Percentiles rank a stretch among this genome's conserved stretches.
These are phyloP conservation scores for Acer negundo DNA, from an alignment of 345 rosid species.

Conservation along the genomic window DNA sequence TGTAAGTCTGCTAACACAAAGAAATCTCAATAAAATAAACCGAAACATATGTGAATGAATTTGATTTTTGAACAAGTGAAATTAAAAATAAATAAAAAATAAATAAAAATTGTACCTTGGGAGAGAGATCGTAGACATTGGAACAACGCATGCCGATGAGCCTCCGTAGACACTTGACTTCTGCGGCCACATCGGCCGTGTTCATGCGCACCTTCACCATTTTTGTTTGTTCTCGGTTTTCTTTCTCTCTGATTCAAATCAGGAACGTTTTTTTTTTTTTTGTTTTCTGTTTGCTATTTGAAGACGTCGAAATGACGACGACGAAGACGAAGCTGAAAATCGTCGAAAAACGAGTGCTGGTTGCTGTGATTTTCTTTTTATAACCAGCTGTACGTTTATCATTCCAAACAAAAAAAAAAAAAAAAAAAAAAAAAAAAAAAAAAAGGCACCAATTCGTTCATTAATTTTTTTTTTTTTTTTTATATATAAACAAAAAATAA, in stretches of 20 bases:
- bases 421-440: too few relatives aligned
- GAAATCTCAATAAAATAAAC: neutral
- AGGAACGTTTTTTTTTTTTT: too few relatives aligned
- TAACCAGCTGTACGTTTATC: too few relatives aligned
- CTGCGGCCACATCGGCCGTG: constrained; percentile 99
- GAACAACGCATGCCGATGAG: constrained; percentile 97
- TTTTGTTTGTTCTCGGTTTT: neutral
- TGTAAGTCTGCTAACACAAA: constrained; percentile 59
- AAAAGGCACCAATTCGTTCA: too few relatives aligned
- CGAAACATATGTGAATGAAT: neutral
- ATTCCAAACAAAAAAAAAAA: too few relatives aligned
- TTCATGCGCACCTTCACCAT: constrained; percentile 99
- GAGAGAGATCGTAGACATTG: constrained; percentile 95
- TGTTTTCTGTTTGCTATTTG: too few relatives aligned
- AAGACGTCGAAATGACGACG: too few relatives aligned
- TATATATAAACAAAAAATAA: too few relatives aligned
- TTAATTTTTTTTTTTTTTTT: too few relatives aligned
- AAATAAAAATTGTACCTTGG: constrained; percentile 55
- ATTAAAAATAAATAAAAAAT: neutral
- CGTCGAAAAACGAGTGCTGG: too few relatives aligned
- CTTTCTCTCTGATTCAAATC: neutral
- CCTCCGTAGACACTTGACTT: constrained; percentile 84
- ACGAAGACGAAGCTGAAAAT: too few relatives aligned
- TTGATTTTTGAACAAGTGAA: neutral
- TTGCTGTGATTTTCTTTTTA: too few relatives aligned